Base-by-base conservation (phyloP, 2,329 filamentous ascomycete genomes). In the Aspergillus sp. region DNA sequence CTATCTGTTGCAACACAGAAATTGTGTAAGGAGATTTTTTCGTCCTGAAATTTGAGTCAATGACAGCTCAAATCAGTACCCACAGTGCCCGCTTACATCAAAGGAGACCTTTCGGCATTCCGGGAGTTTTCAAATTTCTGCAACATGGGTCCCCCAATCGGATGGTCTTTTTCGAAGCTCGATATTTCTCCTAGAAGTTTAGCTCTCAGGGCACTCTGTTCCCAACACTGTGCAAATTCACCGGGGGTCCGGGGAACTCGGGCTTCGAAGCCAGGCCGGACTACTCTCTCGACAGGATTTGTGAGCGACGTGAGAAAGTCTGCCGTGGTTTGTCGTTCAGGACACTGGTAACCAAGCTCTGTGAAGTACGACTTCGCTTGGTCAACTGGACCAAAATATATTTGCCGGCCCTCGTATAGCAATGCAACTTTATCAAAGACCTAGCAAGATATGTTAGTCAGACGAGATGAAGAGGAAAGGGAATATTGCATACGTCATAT, bases 21-120 rank as follows among this genome's bases (percentile, higher is more conserved):
- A 96, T 80, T 0, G 91, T 96, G 74, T 89, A 96, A 0, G 92
- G 91, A 0, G 91, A 95, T 72, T 85, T 85, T 45, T 81, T 72
- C 3, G 50, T 59, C 41, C 52, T 91, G 87, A 60, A 74, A 69
- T 12, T 61, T 38, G 57, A 5, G 32, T 75, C 74, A n/a, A 77
- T 32, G 5, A 13, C 15, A 30, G 32, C 15, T 7, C 15, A 17
- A n/a, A 28, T 2, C 4, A 13, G 4, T 32, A 2, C 7, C 12
- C 7, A 6, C n/a, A 19, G 19, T 5, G 7, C 12, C 9, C 15
- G 9, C 47, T 48, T 56, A 60, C 58, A 25, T 32, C 25, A 41
- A 55, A 3, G 12, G 19, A 4, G 60, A 58, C 32, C 51, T 49
- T 30, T 62, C 56, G 2, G 36, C 43, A 19, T 52, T 21, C 15